Base-by-base conservation (phyloP, 768 basidiomycete species). In the Mycena metata region DNA sequence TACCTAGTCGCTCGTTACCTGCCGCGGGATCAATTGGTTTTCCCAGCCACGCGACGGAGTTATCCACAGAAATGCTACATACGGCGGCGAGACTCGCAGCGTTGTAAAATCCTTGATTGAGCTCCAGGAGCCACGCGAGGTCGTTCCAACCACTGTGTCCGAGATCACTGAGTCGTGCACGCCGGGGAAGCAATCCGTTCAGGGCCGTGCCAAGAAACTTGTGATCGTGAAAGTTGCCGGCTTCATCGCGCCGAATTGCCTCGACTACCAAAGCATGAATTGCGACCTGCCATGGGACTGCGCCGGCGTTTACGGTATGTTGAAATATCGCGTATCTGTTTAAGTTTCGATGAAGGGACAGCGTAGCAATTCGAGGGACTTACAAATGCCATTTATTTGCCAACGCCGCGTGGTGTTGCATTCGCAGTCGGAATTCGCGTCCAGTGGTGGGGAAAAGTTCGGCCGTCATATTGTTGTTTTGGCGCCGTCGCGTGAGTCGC, bases 81-180 rank as follows among this genome's bases (percentile, higher is more conserved):
- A 62, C 51, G 24, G 60, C 75, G n/a, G 75, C 75, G 10, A 76
- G 73, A 43, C 68, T 60, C 3, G 72, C 74, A 12, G 73, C 67
- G 58, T 76, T 76, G 51, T 76, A 76, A 43, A 73, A 76, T 5
- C 72, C 75, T 33, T 76, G 75, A 52, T 76, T 76, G 10, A 76
- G 54, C 65, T 76, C 75, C 23, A 76, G 64, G 41, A 76, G 50
- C 76, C 75, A 76, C 5, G 76, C 74, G 16, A 77, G 64, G 45
- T 77, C 75, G 15, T 60, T 69, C 76, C 76, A 76, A 36, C 74
- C 67, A 17, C 68, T 30, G 15, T 51, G 51, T 13, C 58, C 70
- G 21, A 73, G 60, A 61, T 73, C 69, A 1, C 41, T 23, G 26
- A 71, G 61, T 0, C 64, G 69, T 0, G 76, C 66, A 21, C 72